Conservation (phyloP, 2,329 filamentous ascomycete species). For the Aureobasidium lini region DNA sequence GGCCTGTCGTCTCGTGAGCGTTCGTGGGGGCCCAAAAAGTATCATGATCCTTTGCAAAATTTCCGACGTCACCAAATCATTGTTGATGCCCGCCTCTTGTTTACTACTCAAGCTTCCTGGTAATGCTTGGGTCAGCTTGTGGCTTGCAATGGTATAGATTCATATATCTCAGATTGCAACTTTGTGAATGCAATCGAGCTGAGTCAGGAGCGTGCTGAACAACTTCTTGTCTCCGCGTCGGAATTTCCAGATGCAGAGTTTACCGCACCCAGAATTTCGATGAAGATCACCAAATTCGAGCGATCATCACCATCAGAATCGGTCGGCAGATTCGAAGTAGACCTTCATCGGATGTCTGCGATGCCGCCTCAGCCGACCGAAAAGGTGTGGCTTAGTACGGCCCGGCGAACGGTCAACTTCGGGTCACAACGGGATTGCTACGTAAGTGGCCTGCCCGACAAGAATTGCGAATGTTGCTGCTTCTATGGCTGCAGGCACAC, state of each 20-base stretch:
- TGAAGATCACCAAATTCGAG: background rate
- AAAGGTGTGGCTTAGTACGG: slow-evolving; percentile 4
- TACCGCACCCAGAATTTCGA: background rate
- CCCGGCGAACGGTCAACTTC: background rate
- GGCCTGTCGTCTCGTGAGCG: background rate
- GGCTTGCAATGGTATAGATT: background rate
- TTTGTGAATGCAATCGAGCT: background rate
- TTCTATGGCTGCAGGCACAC: background rate
- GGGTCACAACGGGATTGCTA: slow-evolving; percentile 4
- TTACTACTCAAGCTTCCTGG: background rate
- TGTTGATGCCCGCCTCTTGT: background rate
- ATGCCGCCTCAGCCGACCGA: slow-evolving; percentile 1
- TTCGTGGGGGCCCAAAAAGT: background rate
- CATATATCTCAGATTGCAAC: background rate
- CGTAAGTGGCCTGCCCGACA: slow-evolving; percentile 1
- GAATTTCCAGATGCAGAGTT: background rate
- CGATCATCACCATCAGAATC: background rate
- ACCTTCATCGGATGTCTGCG: background rate
- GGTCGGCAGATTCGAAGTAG: background rate
- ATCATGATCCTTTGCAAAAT: background rate
- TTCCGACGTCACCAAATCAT: background rate
- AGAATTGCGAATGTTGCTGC: background rate
- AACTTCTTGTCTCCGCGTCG: background rate
- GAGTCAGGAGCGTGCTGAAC: no score
- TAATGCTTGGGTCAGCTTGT: background rate